These are phyloP conservation scores for Puccinia sorghi DNA, from an alignment of 1,284 basidiomycete genomes.

Conservation along the genomic window DNA sequence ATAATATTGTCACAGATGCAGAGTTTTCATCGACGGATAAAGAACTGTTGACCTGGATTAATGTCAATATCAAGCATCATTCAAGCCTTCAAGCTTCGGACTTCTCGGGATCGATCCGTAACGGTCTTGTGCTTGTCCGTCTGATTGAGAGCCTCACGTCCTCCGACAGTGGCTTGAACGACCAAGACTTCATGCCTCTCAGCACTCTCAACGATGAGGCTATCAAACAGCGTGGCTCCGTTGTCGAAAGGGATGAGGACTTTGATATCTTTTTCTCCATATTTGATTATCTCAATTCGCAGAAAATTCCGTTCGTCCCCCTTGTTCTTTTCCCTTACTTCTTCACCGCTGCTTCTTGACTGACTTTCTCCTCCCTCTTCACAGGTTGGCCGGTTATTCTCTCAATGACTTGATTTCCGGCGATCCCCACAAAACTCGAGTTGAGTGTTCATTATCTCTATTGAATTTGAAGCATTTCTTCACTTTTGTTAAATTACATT, in stretches of 20 bases:
- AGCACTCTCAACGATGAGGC: neutral
- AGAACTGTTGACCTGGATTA: conserved; percentile 78
- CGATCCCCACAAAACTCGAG: conserved; percentile 25
- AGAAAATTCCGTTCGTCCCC: conserved; percentile 39
- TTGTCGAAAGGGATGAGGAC: conserved; percentile 52
- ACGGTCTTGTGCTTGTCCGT: conserved; percentile 51
- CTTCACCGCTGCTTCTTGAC: neutral
- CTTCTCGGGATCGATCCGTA: conserved; percentile 53
- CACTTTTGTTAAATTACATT: too few relatives aligned
- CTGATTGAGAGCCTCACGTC: conserved; percentile 44
- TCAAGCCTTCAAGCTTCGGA: neutral
- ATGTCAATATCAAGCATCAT: conserved; percentile 60
- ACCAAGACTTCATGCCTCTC: conserved; percentile 47
- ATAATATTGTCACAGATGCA: conserved; percentile 49
- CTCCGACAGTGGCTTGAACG: conserved; percentile 37
- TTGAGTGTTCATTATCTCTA: neutral
- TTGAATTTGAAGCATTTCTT: too few relatives aligned
- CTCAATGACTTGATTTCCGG: conserved; percentile 42
- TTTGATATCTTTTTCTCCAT: conserved; percentile 46
- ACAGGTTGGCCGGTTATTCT: conserved; percentile 35
- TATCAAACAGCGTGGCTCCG: conserved; percentile 11
- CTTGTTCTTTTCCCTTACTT: neutral
- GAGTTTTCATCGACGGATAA: conserved; percentile 58
- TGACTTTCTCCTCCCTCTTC: neutral
- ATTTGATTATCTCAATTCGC: conserved; percentile 35